Conservation (phyloP, 805 yeast genomes). For the Blastobotrys mokoenaii region DNA sequence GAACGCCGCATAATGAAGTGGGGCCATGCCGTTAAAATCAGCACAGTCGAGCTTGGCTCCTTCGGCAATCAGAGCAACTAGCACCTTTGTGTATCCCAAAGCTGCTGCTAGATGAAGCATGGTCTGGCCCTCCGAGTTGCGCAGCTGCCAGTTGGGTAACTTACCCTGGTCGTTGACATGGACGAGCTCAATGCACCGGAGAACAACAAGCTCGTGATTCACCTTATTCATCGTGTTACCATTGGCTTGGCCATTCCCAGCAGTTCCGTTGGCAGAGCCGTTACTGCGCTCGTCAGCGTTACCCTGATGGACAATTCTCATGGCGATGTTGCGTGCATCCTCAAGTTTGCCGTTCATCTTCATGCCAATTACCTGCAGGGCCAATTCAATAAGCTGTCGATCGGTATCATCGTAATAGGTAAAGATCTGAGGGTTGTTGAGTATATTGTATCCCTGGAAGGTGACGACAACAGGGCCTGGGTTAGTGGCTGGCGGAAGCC, state of each 20-base stretch:
- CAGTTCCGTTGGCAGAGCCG: slow-evolving; percentile 43
- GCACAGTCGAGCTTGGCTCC: slow-evolving; percentile 54
- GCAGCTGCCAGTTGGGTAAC: slow-evolving; percentile 51
- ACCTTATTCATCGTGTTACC: too few relatives aligned
- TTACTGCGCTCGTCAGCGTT: slow-evolving; percentile 41
- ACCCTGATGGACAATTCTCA: slow-evolving; percentile 68
- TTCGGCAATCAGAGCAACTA: slow-evolving; percentile 52
- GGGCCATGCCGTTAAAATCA: slow-evolving; percentile 79
- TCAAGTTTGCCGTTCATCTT: slow-evolving; percentile 95
- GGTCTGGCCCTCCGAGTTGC: slow-evolving; percentile 66
- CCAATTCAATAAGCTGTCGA: slow-evolving; percentile 87
- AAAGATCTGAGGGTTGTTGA: slow-evolving; percentile 47
- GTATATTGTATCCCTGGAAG: slow-evolving; percentile 52
- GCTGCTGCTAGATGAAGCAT: slow-evolving; percentile 79
- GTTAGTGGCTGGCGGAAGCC: slow-evolving; percentile 80
- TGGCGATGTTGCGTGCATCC: slow-evolving; percentile 90
- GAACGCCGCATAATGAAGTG: slow-evolving; percentile 80
- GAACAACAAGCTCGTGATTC: slow-evolving; percentile 39
- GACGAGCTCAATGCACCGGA: slow-evolving; percentile 16
- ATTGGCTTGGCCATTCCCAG: slow-evolving; percentile 49
- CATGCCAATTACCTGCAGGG: slow-evolving; percentile 91
- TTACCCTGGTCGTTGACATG: slow-evolving; percentile 46
- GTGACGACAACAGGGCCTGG: slow-evolving; percentile 91
- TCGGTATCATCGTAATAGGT: slow-evolving; percentile 95
- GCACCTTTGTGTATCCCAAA: slow-evolving; percentile 60